These are phyloP conservation scores for Mortierella alpina DNA, from an alignment of 192 early-diverging fungal genomes.

Conservation along the genomic window DNA sequence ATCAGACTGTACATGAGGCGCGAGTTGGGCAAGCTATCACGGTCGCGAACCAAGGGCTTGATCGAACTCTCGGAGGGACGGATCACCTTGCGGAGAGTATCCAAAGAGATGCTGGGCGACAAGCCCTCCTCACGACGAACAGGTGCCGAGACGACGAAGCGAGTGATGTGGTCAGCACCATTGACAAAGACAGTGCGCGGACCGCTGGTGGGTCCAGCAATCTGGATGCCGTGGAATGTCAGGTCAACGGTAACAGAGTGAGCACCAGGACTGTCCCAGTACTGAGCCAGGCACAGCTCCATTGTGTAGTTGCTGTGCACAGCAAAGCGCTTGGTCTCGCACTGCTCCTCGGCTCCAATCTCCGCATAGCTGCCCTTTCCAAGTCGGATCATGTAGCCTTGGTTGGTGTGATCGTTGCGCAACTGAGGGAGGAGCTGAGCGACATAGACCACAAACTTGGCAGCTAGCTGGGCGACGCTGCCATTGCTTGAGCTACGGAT, in stretches of 20 bases:
- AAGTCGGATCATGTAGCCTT: slow-evolving; percentile 65
- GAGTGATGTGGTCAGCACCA: slow-evolving; percentile 64
- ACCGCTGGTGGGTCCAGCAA: slow-evolving; percentile 58
- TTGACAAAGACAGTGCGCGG: slow-evolving; percentile 52
- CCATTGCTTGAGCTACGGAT: slow-evolving; percentile 26
- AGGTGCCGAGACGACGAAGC: slow-evolving; percentile 76
- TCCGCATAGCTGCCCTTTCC: slow-evolving; percentile 71
- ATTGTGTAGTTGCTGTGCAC: slow-evolving; percentile 78
- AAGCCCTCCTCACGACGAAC: slow-evolving; percentile 81
- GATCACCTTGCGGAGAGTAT: slow-evolving; percentile 72
- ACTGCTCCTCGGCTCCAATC: slow-evolving; percentile 67
- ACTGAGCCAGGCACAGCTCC: slow-evolving; percentile 88
- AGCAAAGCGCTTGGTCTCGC: slow-evolving; percentile 62
- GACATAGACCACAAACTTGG: slow-evolving; percentile 54
- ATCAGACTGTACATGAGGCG: slow-evolving; percentile 76
- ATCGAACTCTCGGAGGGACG: slow-evolving; percentile 74
- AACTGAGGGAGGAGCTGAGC: slow-evolving; percentile 81
- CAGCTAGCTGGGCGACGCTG: slow-evolving; percentile 16
- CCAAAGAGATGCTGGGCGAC: slow-evolving; percentile 61
- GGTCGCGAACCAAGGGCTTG: slow-evolving; percentile 70
- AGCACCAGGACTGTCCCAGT: slow-evolving; percentile 84
- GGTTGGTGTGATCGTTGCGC: slow-evolving; percentile 70
- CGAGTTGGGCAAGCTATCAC: slow-evolving; percentile 81
- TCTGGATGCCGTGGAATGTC: slow-evolving; percentile 82
- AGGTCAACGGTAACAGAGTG: slow-evolving; percentile 77